Base-by-base conservation (phyloP, 495 filamentous ascomycete genomes). In the Hypoxylon crocopeplum region DNA sequence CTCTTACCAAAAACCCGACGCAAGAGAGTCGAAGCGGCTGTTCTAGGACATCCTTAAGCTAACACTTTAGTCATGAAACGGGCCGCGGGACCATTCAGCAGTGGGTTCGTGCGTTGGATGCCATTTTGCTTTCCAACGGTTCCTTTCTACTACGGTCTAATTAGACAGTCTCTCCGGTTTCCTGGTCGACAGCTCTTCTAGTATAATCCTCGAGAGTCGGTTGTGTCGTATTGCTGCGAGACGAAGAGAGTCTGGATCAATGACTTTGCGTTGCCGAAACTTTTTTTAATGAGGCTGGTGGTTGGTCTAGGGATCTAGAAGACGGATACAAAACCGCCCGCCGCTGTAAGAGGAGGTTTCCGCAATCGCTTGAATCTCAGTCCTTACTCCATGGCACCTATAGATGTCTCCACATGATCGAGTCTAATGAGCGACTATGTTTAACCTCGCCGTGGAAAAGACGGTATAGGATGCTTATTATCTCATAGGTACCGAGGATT, bases 11-110 rank as follows among this genome's bases (percentile, higher is more conserved):
- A 37, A 37, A 37, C 32, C 48, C 60, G 22, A 57, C 47, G 53
- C 22, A 44, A 47, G 44, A 16, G n/a, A 5, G 37, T 40, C 16
- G 13, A 32, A 56, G 36, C 50, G 22, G 45, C 30, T 44, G 16
- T 21, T 7, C 12, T 41, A 27, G 34, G n/a, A 13, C 15, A 19
- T 60, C 29, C 37, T 21, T 27, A 25, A 45, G 11, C 29, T 64
- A 49, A 34, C 8, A 45, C n/a, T 58, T 53, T 54, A 54, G 60
- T 54, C 54, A 58, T 45, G 60, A 51, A 57, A 51, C 59, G 59
- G 59, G 59, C 47, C 59, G 52, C 53, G 40, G 54, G 53, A 54
- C 48, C 36, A 63, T 48, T 22, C 48, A 57, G 47, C 36, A 16
- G 37, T 38, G 46, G 53, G 48, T 57, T 42, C 33, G 54, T 39